Base-by-base conservation (phyloP, 192 early-diverging fungal species). In the Backusella tuberculispora region DNA sequence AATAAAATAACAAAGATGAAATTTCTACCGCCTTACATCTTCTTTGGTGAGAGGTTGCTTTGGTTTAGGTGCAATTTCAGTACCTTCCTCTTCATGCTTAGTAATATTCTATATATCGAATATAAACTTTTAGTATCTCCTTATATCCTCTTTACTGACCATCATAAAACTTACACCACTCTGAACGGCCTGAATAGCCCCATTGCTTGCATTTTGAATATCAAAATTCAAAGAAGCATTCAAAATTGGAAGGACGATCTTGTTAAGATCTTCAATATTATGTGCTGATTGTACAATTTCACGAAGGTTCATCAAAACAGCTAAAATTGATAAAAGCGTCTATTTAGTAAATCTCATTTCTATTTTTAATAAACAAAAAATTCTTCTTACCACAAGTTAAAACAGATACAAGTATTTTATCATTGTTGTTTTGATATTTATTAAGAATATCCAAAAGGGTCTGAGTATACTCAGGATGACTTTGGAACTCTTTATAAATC, bases 321-420 rank as follows among this genome's bases (percentile, higher is more conserved):
- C 86, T 74, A 53, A 17, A 56, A 69, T 72, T 19, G 75, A 72
- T 17, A n/a, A 13, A 21, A 19, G 40, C 17, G 10, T 46, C 15
- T 29, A 6, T 24, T 46, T 29, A 3, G 19, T 44, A 4, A 12
- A 17, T 14, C 4, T 2, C 7, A 9, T 47, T 44, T 21, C 6
- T 38, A 60, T 67, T 38, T 42, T 76, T 72, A 24, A 34, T 34
- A 34, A 34, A 34, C 29, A 34, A 34, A 34, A 34, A 34, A 34
- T 34, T 34, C 29, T 34, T 34, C 48, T 71, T 78, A 70, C 89
- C 91, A 69, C 90, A 92, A 6, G 88, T 84, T 10, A 96, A 76
- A 40, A 95, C 84, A 48, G 88, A 89, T 40, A 95, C 78, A 71
- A 90, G 83, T 4, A 90, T 80, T 6, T 86, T 75, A 50, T 92